Conservation (phyloP, 2,329 filamentous ascomycete genomes). For the Cladosporium velox region DNA sequence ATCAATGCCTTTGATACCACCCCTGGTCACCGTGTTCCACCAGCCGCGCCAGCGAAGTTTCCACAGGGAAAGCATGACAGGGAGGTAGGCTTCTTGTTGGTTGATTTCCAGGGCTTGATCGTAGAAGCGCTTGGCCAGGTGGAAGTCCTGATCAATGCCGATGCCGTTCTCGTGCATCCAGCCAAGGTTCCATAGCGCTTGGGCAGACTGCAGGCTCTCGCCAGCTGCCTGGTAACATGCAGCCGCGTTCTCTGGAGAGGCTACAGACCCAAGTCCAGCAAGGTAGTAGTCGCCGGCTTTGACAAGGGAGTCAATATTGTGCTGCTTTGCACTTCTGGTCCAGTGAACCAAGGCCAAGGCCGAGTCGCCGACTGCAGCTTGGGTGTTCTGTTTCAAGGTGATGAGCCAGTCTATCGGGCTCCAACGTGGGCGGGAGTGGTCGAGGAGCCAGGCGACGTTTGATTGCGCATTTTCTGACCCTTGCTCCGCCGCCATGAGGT, state of each 20-base stretch:
- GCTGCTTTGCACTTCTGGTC: constrained; percentile 90
- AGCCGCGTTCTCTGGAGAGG: constrained; percentile 81
- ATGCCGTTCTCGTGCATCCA: constrained; percentile 99
- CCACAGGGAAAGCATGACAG: constrained; percentile 82
- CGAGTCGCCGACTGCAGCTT: constrained; percentile 47
- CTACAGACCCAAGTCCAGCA: constrained; percentile 65
- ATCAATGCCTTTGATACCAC: constrained; percentile 87
- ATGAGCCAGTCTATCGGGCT: constrained; percentile 55
- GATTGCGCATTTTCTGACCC: constrained; percentile 88
- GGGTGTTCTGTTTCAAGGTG: constrained; percentile 45
- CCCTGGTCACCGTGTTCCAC: constrained; percentile 91
- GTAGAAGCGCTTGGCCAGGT: constrained; percentile 94
- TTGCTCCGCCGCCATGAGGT: constrained; percentile 87
- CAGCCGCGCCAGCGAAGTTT: constrained; percentile 84
- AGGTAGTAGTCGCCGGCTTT: constrained; percentile 99
- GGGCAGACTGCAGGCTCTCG: constrained; percentile 87
- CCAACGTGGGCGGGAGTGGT: constrained; percentile 56
- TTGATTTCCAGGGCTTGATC: constrained; percentile 91
- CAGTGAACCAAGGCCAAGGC: constrained; percentile 83
- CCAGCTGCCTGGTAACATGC: constrained; percentile 91
- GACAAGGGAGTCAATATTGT: constrained; percentile 89
- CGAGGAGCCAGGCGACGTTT: constrained; percentile 84
- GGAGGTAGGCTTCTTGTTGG: constrained; percentile 80
- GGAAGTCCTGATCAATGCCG: constrained; percentile 90
- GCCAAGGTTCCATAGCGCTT: constrained; percentile 94